Evolutionary conservation across 164 flowering plant species (phyloP), one percentile per base, ranked within the genome.

Genomic region (Warburgia ugandensis): DNA sequence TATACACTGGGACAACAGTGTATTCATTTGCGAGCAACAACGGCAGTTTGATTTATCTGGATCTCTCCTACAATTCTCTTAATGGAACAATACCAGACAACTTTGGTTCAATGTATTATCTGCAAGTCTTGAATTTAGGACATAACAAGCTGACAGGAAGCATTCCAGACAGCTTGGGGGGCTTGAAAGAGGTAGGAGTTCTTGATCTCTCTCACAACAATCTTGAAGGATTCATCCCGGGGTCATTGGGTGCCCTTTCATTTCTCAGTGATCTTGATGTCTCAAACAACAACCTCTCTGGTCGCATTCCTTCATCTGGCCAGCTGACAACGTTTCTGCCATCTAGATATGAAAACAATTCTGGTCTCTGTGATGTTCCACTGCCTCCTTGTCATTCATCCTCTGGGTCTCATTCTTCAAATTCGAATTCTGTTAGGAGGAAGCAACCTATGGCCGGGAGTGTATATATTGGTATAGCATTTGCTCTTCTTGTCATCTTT

Each of bases 341-440:
- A 1, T 67, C 94, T n/a, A 67, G 86, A 67, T 90, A 82, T 48
- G 88, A 73, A 42, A 86, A 90, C 71, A 90, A 90, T 64, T 67
- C 94, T 25, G 88, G 78, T 48, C 89, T 90, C 14, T 90, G 97
- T 54, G 95, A 90, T 23, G 59, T 78, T 13, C 97, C 96, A 11
- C 66, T 90, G 50, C 72, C 76, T 12, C 69, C 79, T 6, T 90
- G 97, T 62, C 66, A 77, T 14, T 48, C 75, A 22, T 48, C 55
- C 29, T 10, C 48, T 30, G 59, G 68, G 21, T 30, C 56, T 43
- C 71, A 10, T 47, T 11, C 65, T 2, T n/a, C n/a, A n/a, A 53
- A 51, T 50, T 45, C 12, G 23, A 59, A 29, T 33, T 29, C 33
- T 2, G 40, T 46, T 10, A 48, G 52, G 29, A 72, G 56, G 58